Evolutionary conservation across 805 yeast genomes (phyloP), one percentile per base, ranked within the genome.

Genomic region (Cephaloascus fragrans): DNA sequence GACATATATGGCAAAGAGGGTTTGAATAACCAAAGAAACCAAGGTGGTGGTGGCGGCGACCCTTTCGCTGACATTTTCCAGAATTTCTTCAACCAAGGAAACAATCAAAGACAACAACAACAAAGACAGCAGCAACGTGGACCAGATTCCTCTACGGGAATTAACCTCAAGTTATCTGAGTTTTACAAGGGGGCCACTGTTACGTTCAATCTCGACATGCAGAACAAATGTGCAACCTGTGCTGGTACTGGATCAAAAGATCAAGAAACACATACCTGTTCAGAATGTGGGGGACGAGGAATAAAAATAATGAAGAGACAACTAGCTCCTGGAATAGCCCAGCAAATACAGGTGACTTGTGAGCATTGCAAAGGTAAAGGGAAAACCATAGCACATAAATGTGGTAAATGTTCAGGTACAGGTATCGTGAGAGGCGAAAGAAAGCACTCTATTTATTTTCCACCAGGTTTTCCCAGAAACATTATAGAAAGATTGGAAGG

Each of bases 301-400:
- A 67, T 80, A 18, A 59, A 74, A 31, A 55, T 79, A 5, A 73
- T 80, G 40, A 70, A 76, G 37, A 68, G 82, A 42, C 95, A 89
- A 55, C 60, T 90, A 47, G 97, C 86, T 0, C 95, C 94, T 4
- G 89, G 89, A 5, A 85, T 93, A 87, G 64, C 85, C 44, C 97
- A 93, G 59, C 83, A 80, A 44, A 70, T 89, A 48, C 90, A 85
- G 55, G 72, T 78, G 34, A 68, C 71, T 3, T 93, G 98, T 70
- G 87, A 83, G 39, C 61, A 64, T 38, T 93, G 98, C 68, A 61
- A 64, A 9, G 97, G 97, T 28, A 62, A 69, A 34, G 98, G 98
- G 10, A 64, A 75, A 40, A 60, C 68, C 5, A 80, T 86, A 32
- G 64, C 71, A 36, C 65, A 81, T 46, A 69, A 69, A 34, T 93